Base-by-base conservation (phyloP, 768 basidiomycete genomes). In the Pholiota molesta region DNA sequence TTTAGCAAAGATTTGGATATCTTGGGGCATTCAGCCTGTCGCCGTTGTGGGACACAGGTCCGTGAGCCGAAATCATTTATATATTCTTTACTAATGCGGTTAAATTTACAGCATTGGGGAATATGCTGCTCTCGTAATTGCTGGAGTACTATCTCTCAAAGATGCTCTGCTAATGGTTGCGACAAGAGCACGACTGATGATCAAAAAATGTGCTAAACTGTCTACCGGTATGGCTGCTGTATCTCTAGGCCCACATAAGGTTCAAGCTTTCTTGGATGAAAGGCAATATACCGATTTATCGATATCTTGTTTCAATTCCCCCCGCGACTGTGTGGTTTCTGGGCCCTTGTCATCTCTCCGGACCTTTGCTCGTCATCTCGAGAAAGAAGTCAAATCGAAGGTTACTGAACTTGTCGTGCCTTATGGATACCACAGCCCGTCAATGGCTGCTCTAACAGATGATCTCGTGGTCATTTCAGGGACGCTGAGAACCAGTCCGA, bases 21-120 rank as follows among this genome's bases (percentile, higher is more conserved):
- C 81, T 7, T 92, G 87, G 89, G 90, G 90, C 1, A 45, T 92
- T 13, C 64, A 66, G 21, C 90, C 90, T 4, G 66, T 74, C n/a
- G 86, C 80, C 0, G 84, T 90, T 14, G 78, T 87, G 17, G 90
- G 91, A 3, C 90, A 92, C 66, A 92, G 91, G 91, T 91, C 53
- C 60, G 79, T 69, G 39, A 59, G 21, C 44, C 52, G 51, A 29
- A 29, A 4, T 40, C 35, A 55, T 49, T 52, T 28, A 26, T 44
- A n/a, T 53, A 5, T 44, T 40, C 55, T 44, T 55, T 42, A 63
- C 64, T 65, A 62, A 70, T 31, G 28, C 51, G 54, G 58, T 52
- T 57, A 17, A 45, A 61, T 68, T 28, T 53, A 53, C 62, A 92
- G 91, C 71, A 79, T 92, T 17, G 91, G 91, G 42, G 91, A 92